phyloP scores from a whole-genome alignment of 2,329 filamentous ascomycete genomes.

The Aureobasidium sp. region DNA sequence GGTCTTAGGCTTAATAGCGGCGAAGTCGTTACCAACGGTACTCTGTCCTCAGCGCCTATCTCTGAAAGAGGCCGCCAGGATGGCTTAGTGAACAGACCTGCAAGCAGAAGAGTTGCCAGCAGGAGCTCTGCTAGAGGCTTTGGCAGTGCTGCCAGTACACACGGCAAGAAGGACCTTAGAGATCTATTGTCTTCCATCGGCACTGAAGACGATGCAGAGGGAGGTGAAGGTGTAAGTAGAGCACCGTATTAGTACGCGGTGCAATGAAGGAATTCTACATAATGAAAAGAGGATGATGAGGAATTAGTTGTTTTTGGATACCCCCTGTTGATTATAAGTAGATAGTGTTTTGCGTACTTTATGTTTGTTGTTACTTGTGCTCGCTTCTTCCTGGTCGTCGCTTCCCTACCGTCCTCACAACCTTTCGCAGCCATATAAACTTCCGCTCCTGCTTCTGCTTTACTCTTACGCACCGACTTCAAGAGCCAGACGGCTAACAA shows the following conservation, averaged over 20 bases:
- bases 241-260: background rate
- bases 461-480: no score
- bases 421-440: no score
- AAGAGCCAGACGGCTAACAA: no score
- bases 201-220: background rate
- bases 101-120: conserved; percentile 2
- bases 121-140: conserved; percentile 4
- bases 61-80: conserved; percentile 1
- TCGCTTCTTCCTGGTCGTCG: no score
- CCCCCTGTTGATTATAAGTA: no score
- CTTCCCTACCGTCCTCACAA: no score
- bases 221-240: background rate
- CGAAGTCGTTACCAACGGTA: conserved; percentile 3
- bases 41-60: background rate
- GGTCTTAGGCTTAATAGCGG: conserved; percentile 6
- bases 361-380: no score
- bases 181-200: conserved; percentile 1
- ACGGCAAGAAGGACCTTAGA: conserved; percentile 5
- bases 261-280: no score
- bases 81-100: background rate
- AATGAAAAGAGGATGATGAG: no score
- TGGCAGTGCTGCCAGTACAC: background rate
- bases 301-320: no score
- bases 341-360: no score
- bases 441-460: no score